Evolutionary conservation across 2,329 filamentous ascomycete genomes (phyloP), one percentile per base, ranked within the genome.

Genomic region (Verticillium isaacii): DNA sequence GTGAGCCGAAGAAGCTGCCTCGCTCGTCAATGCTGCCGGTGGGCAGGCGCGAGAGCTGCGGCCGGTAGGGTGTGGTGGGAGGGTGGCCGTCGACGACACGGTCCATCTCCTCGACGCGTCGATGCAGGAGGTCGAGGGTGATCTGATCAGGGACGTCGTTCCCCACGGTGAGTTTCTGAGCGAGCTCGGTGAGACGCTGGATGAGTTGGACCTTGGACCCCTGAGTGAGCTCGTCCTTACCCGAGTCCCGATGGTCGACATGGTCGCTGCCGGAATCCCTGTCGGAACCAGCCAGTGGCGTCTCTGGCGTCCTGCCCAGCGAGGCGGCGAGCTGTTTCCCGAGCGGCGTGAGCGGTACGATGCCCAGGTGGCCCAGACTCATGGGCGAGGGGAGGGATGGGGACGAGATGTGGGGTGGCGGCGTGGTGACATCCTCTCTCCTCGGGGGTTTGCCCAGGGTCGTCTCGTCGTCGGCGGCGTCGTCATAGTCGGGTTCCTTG

Each of bases 131-230:
- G n/a, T 70, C 71, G 57, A 79, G 67, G 37, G 70, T 70, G 32
- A 69, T 66, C 60, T 59, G 58, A n/a, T 78, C 75, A 56, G 78
- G 74, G 19, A 75, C 69, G 23, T 68, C 64, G 59, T 73, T 72
- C 11, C 61, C 60, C 25, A 70, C 68, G 23, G 74, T 71, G 57
- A 78, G 73, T 59, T 74, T 74, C 64, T 75, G 73, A 5, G 75
- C 75, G 32, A 78, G 73, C 55, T 75, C 71, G 60, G 71, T 75
- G 37, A 78, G 67, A 19, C 76, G 73, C 61, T 72, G 68, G 12
- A 83, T 77, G 60, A 85, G 76, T 29, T 79, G 76, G 64, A 82
- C 77, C 61, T 75, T 76, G 68, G 61, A 61, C 50, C 68, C 64
- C 19, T 37, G 58, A 55, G 14, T 68, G 39, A 63, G 64, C 12